Conservation (phyloP, 768 basidiomycete species). For the Calocera viscosa region DNA sequence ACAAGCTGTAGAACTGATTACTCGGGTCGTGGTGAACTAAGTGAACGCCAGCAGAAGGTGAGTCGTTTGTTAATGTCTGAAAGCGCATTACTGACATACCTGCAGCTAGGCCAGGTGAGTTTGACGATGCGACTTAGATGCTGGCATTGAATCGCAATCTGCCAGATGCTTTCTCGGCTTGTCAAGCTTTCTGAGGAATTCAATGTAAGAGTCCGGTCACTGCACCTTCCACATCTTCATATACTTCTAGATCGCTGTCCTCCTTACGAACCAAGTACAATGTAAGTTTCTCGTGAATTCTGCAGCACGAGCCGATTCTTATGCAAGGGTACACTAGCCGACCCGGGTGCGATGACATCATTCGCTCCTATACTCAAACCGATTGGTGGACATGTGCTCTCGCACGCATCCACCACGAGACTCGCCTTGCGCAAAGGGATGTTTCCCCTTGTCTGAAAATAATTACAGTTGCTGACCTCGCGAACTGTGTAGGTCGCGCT, state of each 20-base stretch:
- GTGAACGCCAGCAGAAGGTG: slow-evolving; percentile 86
- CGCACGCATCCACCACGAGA: slow-evolving; percentile 77
- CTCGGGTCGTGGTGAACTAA: slow-evolving; percentile 85
- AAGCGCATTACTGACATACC: neutral
- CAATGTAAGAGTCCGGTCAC: slow-evolving; percentile 41
- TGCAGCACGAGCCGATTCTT: neutral
- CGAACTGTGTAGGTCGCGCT: slow-evolving; percentile 48
- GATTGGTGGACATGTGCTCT: slow-evolving; percentile 71
- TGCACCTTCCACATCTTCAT: slow-evolving; percentile 5
- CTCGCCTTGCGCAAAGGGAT: slow-evolving; percentile 79
- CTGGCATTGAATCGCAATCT: neutral
- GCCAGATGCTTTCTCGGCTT: slow-evolving; percentile 78
- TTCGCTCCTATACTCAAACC: slow-evolving; percentile 91
- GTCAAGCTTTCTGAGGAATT: slow-evolving; percentile 87
- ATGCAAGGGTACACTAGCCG: slow-evolving; percentile 39
- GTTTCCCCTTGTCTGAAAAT: slow-evolving; percentile 8
- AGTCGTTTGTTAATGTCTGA: slow-evolving; percentile 6
- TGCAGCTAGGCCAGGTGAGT: slow-evolving; percentile 67
- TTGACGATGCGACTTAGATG: neutral
- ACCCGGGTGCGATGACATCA: slow-evolving; percentile 89
- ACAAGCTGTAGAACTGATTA: slow-evolving; percentile 49
- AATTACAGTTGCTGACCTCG: neutral
- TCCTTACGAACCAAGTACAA: slow-evolving; percentile 90
- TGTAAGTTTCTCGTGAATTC: slow-evolving; percentile 34
- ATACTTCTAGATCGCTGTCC: slow-evolving; percentile 52